Conservation (phyloP, 176 grass and related monocot species). For the Juncus effusus region DNA sequence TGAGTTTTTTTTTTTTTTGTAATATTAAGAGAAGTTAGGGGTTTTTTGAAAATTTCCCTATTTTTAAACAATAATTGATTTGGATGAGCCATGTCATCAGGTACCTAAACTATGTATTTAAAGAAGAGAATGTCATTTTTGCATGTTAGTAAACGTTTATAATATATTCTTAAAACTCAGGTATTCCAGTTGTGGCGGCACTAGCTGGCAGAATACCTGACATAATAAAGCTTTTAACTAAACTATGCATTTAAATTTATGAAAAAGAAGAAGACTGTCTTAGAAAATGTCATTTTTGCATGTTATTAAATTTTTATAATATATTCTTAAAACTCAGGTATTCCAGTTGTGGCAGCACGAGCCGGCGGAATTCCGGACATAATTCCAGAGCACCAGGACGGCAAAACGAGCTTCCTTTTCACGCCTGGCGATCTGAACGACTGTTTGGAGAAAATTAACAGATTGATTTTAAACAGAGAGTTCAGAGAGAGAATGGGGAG, state of each 20-base stretch:
- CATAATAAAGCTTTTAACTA: constrained; percentile 33
- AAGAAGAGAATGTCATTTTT: no score
- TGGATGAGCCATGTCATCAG: no score
- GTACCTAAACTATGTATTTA: no score
- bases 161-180: constrained; percentile 21
- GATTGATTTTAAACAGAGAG: constrained; percentile 37
- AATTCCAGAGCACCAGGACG: constrained; percentile 68
- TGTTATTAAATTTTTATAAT: no score
- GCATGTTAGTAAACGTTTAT: no score
- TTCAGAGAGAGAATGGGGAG: constrained; percentile 61
- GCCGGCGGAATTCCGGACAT: constrained; percentile 76
- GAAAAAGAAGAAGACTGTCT: no score
- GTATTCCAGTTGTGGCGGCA: constrained; percentile 60
- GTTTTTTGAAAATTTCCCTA: no score
- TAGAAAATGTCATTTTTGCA: no score
- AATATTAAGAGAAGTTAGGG: no score
- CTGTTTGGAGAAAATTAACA: constrained; percentile 56
- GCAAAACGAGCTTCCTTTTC: constrained; percentile 75
- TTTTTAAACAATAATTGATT: no score
- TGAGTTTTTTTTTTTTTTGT: no score
- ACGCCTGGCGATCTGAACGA: constrained; percentile 64
- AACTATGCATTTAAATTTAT: no score
- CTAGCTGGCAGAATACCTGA: constrained; percentile 67
- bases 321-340: background rate
- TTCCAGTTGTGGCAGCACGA: constrained; percentile 65